Evolutionary conservation across 768 basidiomycete genomes (phyloP), one percentile per base, ranked within the genome.

Genomic region (Leucocoprinus sp.): DNA sequence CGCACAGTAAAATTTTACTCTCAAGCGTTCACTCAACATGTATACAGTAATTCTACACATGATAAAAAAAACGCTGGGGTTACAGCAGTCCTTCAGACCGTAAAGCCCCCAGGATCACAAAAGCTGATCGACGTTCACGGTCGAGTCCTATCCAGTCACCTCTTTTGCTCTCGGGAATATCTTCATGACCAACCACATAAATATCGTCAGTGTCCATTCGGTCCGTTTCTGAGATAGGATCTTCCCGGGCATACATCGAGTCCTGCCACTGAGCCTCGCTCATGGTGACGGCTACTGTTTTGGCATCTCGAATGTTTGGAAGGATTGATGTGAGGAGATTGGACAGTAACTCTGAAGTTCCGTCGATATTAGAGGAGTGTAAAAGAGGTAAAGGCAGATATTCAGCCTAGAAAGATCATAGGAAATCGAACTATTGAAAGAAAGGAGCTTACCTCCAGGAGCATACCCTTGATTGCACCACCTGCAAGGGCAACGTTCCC

Each of bases 191-290:
- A 45, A 65, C 74, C 3, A 73, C 75, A 55, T 79, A 87, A 7
- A 86, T 69, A 45, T 80, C 75, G 17, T 83, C 75, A 6, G 34
- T 43, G 23, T 50, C 37, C 35, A 27, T 45, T 18, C 29, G 38
- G 54, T 49, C 34, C 37, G 52, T 11, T 38, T 52, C 35, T 38
- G 26, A 28, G 22, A 29, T 43, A 22, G 33, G 48, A 14, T 81
- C 80, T 57, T 85, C 84, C 12, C 79, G 69, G 51, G 83, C 78
- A 77, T 80, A 87, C 21, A 88, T 64, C 1, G 87, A 79, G 52
- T 89, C 88, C 42, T 84, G 81, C 87, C 84, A 89, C 52, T 86
- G 82, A 1, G 75, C 69, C 44, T 86, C 83, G 42, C 79, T 82
- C 49, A 86, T 80, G 0, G 83, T 84, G 19, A 90, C 83, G 2